Conservation (phyloP, 164 flowering plant species). For the Macadamia integrifolia region DNA sequence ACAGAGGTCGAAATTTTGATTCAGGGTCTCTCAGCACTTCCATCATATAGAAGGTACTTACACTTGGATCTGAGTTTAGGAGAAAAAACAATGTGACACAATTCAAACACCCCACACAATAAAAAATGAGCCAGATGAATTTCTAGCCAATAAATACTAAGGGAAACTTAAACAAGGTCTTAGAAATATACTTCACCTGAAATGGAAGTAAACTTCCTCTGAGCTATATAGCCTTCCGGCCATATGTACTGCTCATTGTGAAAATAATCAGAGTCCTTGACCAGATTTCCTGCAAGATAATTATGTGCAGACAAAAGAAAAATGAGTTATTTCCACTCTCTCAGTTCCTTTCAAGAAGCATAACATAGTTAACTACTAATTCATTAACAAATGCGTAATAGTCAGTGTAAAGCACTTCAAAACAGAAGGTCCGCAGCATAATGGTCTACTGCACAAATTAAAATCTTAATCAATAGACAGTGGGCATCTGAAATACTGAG, state of each 20-base stretch:
- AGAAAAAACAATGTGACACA: neutral
- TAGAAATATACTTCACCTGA: slow-evolving; percentile 28
- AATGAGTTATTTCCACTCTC: slow-evolving; percentile 4
- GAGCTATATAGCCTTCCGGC: slow-evolving; percentile 77
- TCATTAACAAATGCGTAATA: neutral
- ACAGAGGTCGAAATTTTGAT: slow-evolving; percentile 55
- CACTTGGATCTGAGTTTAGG: slow-evolving; percentile 37
- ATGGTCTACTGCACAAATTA: neutral
- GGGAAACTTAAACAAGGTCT: neutral
- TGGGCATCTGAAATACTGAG: neutral
- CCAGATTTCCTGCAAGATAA: slow-evolving; percentile 51
- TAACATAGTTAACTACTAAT: neutral
- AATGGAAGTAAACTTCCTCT: slow-evolving; percentile 54
- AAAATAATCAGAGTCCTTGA: slow-evolving; percentile 55
- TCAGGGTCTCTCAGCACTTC: slow-evolving; percentile 68
- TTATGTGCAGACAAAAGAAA: neutral
- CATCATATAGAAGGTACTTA: slow-evolving; percentile 52
- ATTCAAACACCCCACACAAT: too few relatives aligned
- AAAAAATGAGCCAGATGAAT: neutral
- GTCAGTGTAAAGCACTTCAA: neutral
- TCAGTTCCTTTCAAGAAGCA: neutral
- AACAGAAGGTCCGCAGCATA: neutral
- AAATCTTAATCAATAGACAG: neutral
- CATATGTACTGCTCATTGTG: slow-evolving; percentile 45
- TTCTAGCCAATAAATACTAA: neutral